These are phyloP conservation scores for Kluyveromyces nonfermentans DNA, from an alignment of 805 yeast species.

Conservation along the genomic window DNA sequence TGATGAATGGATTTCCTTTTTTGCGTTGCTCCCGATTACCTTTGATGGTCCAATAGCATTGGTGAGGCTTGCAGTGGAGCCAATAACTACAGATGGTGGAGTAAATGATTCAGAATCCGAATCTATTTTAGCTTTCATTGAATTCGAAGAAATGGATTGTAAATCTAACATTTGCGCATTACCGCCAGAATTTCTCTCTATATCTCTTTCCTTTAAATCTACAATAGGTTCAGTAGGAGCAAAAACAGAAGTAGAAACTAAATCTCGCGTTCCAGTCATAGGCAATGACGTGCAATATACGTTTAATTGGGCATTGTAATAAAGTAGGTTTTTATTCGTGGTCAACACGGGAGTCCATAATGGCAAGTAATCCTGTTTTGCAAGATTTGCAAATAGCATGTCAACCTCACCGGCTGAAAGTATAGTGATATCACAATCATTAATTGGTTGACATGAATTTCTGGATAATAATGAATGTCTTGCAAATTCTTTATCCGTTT, in stretches of 20 bases:
- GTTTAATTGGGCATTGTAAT: slow-evolving; percentile 51
- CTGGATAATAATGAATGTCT: background rate
- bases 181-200: slow-evolving; percentile 13
- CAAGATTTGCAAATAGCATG: slow-evolving; percentile 27
- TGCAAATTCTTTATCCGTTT: background rate
- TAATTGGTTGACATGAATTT: background rate
- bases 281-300: slow-evolving; percentile 54
- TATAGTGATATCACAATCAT: slow-evolving; percentile 16
- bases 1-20: background rate
- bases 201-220: slow-evolving; percentile 21
- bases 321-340: slow-evolving; percentile 44
- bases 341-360: slow-evolving; percentile 56
- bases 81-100: background rate
- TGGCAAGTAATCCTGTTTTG: slow-evolving; percentile 29
- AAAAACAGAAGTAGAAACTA: slow-evolving; percentile 28
- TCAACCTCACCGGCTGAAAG: slow-evolving; percentile 32
- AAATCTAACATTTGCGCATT: slow-evolving; percentile 4
- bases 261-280: slow-evolving; percentile 32
- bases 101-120: slow-evolving; percentile 8
- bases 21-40: background rate
- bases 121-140: slow-evolving; percentile 1
- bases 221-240: slow-evolving; percentile 24
- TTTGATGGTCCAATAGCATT: background rate
- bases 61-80: background rate
- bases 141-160: slow-evolving; percentile 6